These are phyloP conservation scores for Phytophthora cactorum DNA, from an alignment of 352 stramenopile species.

Conservation along the genomic window DNA sequence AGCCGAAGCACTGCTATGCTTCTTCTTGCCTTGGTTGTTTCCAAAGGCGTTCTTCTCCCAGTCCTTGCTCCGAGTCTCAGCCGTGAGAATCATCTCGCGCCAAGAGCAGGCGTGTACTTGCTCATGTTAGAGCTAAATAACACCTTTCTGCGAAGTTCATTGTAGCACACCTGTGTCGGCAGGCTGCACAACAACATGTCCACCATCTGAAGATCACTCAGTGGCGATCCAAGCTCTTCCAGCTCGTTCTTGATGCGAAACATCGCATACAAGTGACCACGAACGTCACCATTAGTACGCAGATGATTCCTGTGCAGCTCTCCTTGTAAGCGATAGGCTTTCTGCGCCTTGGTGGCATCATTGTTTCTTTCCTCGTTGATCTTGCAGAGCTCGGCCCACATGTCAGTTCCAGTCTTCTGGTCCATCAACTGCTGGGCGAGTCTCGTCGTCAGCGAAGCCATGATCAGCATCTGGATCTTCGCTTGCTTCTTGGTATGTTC, in stretches of 20 bases:
- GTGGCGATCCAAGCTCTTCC: not conserved
- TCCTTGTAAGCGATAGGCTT: not conserved
- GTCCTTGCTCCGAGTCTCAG: not conserved
- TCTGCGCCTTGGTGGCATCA: not conserved
- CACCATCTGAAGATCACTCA: constrained; percentile 10
- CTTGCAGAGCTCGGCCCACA: not conserved
- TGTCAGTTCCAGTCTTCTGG: too few relatives aligned
- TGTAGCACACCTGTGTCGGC: not conserved
- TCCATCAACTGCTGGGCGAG: too few relatives aligned
- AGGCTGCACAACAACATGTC: not conserved
- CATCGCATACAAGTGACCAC: too few relatives aligned
- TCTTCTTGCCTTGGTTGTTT: too few relatives aligned
- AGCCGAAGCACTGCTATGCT: too few relatives aligned
- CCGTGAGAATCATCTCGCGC: not conserved
- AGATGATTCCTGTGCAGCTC: too few relatives aligned
- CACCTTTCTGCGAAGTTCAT: too few relatives aligned
- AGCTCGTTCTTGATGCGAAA: constrained; percentile 4
- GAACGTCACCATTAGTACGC: too few relatives aligned
- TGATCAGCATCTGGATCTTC: not conserved
- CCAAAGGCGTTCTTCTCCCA: not conserved
- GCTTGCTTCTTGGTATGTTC: not conserved
- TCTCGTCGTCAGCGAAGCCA: too few relatives aligned
- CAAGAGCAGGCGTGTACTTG: not conserved
- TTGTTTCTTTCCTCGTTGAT: constrained; percentile 9
- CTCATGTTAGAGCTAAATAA: too few relatives aligned